A percentile compares a stretch with the other conserved stretches of the same genome.
These are phyloP conservation scores for Aspergillus neotritici DNA, from an alignment of 2,329 filamentous ascomycete species.

Conservation along the genomic window DNA sequence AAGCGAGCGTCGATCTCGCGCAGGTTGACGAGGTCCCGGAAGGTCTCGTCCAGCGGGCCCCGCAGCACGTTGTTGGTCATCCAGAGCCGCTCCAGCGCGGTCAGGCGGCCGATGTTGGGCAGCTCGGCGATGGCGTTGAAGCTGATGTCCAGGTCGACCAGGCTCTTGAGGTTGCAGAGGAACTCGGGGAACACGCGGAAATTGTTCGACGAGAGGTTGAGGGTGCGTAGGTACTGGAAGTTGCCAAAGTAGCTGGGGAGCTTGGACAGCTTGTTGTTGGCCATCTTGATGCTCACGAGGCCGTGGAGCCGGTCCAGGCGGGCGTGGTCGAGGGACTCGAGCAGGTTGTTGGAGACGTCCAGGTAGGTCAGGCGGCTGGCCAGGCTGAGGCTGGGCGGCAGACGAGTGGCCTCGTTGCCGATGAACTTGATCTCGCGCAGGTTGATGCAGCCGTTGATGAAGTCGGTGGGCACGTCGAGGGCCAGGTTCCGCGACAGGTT, in stretches of 20 bases:
- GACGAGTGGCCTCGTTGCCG: slow-evolving; percentile 81
- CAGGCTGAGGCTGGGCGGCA: slow-evolving; percentile 77
- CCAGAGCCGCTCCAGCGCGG: slow-evolving; percentile 78
- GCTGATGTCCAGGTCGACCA: slow-evolving; percentile 92
- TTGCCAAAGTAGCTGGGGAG: slow-evolving; percentile 77
- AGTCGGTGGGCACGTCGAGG: slow-evolving; percentile 88
- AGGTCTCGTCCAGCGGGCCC: slow-evolving; percentile 66
- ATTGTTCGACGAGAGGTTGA: slow-evolving; percentile 93
- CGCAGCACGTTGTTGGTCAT: slow-evolving; percentile 90
- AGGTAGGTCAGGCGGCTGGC: slow-evolving; percentile 78
- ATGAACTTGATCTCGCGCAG: slow-evolving; percentile 93
- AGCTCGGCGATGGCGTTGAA: slow-evolving; percentile 84
- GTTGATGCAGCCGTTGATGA: slow-evolving; percentile 87
- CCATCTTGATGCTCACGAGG: slow-evolving; percentile 81
- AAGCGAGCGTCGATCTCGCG: slow-evolving; percentile 93
- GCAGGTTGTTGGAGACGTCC: slow-evolving; percentile 88
- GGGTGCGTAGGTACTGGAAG: slow-evolving; percentile 70
- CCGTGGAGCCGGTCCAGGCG: slow-evolving; percentile 69
- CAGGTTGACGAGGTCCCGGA: slow-evolving; percentile 67
- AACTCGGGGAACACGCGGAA: slow-evolving; percentile 79
- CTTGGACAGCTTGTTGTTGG: slow-evolving; percentile 80
- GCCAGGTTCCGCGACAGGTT: slow-evolving; percentile 91
- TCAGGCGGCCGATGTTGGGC: slow-evolving; percentile 72
- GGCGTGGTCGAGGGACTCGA: slow-evolving; percentile 81
- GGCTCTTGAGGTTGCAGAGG: slow-evolving; percentile 70